Evolutionary conservation across 2,329 filamentous ascomycete species (phyloP).

Genomic region (Fusarium nanum): DNA sequence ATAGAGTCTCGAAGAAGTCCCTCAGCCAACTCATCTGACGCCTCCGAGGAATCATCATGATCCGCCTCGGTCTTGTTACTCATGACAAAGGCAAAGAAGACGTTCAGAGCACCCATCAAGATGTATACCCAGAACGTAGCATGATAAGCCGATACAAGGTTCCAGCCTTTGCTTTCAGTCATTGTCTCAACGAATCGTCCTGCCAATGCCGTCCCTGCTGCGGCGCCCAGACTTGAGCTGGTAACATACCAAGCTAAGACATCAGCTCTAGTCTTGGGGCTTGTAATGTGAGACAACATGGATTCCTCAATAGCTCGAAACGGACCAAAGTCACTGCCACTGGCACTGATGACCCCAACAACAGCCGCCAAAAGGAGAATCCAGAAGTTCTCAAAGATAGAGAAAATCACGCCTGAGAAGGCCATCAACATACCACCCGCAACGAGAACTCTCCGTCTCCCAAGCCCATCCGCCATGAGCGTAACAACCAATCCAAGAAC

Average conservation of each 20-base stretch:
- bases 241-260: slow-evolving; percentile 76
- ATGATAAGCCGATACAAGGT: slow-evolving; percentile 65
- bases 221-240: slow-evolving; percentile 65
- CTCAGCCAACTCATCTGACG: slow-evolving; percentile 38
- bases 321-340: slow-evolving; percentile 73
- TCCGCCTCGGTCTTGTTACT: slow-evolving; percentile 64
- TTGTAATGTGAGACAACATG: slow-evolving; percentile 70
- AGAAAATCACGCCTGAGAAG: slow-evolving; percentile 65
- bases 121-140: slow-evolving; percentile 69
- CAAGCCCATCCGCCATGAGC: slow-evolving; percentile 68
- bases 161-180: slow-evolving; percentile 59
- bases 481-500: slow-evolving; percentile 67
- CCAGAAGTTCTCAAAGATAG: slow-evolving; percentile 68
- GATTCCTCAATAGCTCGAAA: slow-evolving; percentile 76
- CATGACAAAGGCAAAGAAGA: slow-evolving; percentile 59
- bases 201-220: slow-evolving; percentile 63
- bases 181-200: slow-evolving; percentile 64
- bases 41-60: slow-evolving; percentile 37
- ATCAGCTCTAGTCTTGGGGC: slow-evolving; percentile 65
- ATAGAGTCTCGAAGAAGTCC: slow-evolving; percentile 43
- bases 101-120: slow-evolving; percentile 65
- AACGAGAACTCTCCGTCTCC: slow-evolving; percentile 65
- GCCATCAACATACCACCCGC: slow-evolving; percentile 68
- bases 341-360: slow-evolving; percentile 70
- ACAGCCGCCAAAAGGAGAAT: slow-evolving; percentile 67